Evolutionary conservation across 2,329 filamentous ascomycete genomes (phyloP).

Genomic region (Alternaria triticimaculans): DNA sequence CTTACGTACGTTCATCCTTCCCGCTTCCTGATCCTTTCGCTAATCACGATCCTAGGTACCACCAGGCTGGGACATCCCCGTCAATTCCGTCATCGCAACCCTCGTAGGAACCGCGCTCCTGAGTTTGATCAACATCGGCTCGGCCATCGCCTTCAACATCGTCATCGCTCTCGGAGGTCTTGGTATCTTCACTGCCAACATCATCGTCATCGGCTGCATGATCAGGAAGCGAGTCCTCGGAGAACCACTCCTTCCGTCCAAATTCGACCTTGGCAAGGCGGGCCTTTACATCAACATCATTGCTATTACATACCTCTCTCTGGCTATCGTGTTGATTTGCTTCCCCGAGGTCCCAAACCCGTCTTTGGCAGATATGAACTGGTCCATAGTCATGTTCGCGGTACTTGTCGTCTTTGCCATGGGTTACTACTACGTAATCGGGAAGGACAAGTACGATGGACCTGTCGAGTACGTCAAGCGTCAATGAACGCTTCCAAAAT

Average conservation of each 20-base stretch:
- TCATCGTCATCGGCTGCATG: slow-evolving; percentile 54
- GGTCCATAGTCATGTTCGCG: slow-evolving; percentile 52
- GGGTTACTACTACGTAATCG: slow-evolving; percentile 50
- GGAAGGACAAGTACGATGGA: slow-evolving; percentile 46
- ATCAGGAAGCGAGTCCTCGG: slow-evolving; percentile 51
- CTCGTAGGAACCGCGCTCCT: slow-evolving; percentile 23
- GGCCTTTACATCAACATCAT: slow-evolving; percentile 52
- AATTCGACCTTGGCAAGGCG: slow-evolving; percentile 53
- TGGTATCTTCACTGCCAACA: slow-evolving; percentile 17
- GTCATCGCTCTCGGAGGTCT: slow-evolving; percentile 16
- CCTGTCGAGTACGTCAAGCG: slow-evolving; percentile 7
- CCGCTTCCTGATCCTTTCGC: background rate
- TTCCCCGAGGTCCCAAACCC: slow-evolving; percentile 42
- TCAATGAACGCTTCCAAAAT: background rate
- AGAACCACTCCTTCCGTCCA: slow-evolving; percentile 51
- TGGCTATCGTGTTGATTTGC: slow-evolving; percentile 52
- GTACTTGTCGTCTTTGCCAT: slow-evolving; percentile 50
- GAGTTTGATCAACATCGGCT: slow-evolving; percentile 36
- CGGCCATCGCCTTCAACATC: slow-evolving; percentile 27
- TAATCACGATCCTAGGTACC: slow-evolving; percentile 14
- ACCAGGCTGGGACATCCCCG: slow-evolving; percentile 26
- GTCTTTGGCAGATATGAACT: slow-evolving; percentile 51
- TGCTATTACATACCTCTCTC: slow-evolving; percentile 47
- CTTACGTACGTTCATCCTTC: slow-evolving; percentile 16
- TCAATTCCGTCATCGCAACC: slow-evolving; percentile 28